Evolutionary conservation across 139 green algal species (phyloP).

Genomic region (Haematococcus lacustris): DNA sequence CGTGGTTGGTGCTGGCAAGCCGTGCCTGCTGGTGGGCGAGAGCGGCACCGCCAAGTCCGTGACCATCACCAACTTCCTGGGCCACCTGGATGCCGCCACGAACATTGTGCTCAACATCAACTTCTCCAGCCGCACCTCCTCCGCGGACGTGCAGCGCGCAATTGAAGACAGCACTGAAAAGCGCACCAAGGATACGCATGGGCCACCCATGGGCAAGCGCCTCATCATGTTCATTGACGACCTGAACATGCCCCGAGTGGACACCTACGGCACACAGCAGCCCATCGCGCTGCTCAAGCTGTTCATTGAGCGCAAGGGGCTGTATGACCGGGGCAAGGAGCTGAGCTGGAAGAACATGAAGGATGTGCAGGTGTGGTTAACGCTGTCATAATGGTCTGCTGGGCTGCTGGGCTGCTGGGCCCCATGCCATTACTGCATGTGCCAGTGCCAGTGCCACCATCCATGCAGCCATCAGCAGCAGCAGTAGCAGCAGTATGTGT

Average conservation of each 20-base stretch:
- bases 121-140: slow-evolving; percentile 44
- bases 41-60: slow-evolving; percentile 72
- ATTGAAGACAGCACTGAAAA: slow-evolving; percentile 74
- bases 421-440: too few species aligned
- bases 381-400: background rate
- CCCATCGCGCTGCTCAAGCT: slow-evolving; percentile 78
- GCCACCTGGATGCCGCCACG: slow-evolving; percentile 22
- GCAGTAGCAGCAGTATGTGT: too few species aligned
- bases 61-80: slow-evolving; percentile 63
- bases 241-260: slow-evolving; percentile 75
- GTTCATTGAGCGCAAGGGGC: slow-evolving; percentile 63
- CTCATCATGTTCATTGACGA: slow-evolving; percentile 77
- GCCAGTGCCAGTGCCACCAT: too few species aligned
- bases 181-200: slow-evolving; percentile 76
- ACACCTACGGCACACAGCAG: slow-evolving; percentile 78
- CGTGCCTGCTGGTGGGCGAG: slow-evolving; percentile 70
- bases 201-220: slow-evolving; percentile 66
- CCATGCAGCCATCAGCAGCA: too few species aligned
- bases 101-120: slow-evolving; percentile 64
- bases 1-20: slow-evolving; percentile 36
- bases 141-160: slow-evolving; percentile 35
- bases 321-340: slow-evolving; percentile 83
- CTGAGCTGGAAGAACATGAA: slow-evolving; percentile 88
- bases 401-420: too few species aligned
- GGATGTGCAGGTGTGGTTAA: slow-evolving; percentile 69